Evolutionary conservation across 2,329 filamentous ascomycete species (phyloP).

Genomic region (Alternaria triticina): DNA sequence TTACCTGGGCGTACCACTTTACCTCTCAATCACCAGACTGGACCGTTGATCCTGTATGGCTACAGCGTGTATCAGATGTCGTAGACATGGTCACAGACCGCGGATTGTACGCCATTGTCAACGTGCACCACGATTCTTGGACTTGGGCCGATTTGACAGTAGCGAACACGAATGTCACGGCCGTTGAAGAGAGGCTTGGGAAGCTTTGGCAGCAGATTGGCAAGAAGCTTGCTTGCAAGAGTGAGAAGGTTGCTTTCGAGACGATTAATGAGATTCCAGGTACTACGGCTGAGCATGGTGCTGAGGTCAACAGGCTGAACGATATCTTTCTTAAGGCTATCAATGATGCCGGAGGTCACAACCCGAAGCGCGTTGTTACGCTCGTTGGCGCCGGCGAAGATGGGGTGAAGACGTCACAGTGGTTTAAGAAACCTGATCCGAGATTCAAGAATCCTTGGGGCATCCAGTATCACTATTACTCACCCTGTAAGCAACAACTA

Average conservation of each 20-base stretch:
- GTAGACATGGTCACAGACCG: conserved; percentile 61
- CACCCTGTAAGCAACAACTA: conserved; percentile 54
- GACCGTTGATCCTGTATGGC: conserved; percentile 61
- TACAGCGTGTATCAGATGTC: conserved; percentile 64
- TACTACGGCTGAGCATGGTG: conserved; percentile 58
- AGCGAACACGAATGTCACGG: conserved; percentile 54
- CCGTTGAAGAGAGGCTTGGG: conserved; percentile 64
- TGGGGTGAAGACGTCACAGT: conserved; percentile 60
- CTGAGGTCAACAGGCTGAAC: conserved; percentile 62
- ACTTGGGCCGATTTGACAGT: conserved; percentile 62
- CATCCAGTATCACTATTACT: conserved; percentile 68
- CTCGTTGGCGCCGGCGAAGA: conserved; percentile 62
- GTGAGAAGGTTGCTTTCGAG: conserved; percentile 62
- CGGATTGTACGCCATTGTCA: conserved; percentile 61
- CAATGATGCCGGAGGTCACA: conserved; percentile 62
- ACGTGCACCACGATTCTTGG: conserved; percentile 67
- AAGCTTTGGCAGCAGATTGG: conserved; percentile 65
- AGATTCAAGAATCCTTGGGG: conserved; percentile 63
- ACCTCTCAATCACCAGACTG: conserved; percentile 58
- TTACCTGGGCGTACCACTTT: conserved; percentile 67
- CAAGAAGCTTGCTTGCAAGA: conserved; percentile 61
- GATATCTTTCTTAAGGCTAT: conserved; percentile 63
- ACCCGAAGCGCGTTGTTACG: conserved; percentile 62
- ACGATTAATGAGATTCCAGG: conserved; percentile 66
- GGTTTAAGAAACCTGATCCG: conserved; percentile 58